Evolutionary conservation across 345 rosid species (phyloP), one percentile per base, ranked within the genome.

Genomic region (Aquilaria sinensis): DNA sequence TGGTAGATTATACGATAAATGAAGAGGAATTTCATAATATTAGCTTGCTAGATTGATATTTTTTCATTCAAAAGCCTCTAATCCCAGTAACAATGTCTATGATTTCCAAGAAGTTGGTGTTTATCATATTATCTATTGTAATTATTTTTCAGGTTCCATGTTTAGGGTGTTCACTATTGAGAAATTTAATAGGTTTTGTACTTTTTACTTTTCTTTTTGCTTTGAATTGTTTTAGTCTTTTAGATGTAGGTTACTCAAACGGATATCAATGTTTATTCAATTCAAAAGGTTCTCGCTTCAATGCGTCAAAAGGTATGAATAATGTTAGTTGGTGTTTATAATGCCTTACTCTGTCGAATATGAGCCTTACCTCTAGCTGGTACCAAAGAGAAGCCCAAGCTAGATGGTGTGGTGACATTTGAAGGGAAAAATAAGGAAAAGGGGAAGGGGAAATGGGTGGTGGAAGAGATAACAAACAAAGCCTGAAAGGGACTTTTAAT

Each of bases 161-260:
- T 50, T 8, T 64, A 31, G 10, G 37, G 47, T 63, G 15, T 49
- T 32, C 49, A 3, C 32, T 5, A 7, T 10, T 54, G 33, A 10
- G 56, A 62, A 14, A 1, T 56, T 23, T 66, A 12, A 15, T 48
- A 23, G 31, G 47, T 52, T 47, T 34, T 56, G 34, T 10, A 12
- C 29, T 32, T 47, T 7, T 61, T 31, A 13, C 66, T 23, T n/a
- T n/a, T n/a, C n/a, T n/a, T n/a, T n/a, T n/a, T n/a, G n/a, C n/a
- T 56, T 6, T 58, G 43, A 37, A 67, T n/a, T 72, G 52, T 23
- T 23, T 23, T 23, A 23, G 23, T 23, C 0, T 14, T 77, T 67
- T 60, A 92, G 97, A 93, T 90, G 98, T 89, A 93, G 71, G 96
- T 90, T 46, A 87, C 97, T 66, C 98, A 97, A 16, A 94, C 98